Evolutionary conservation across 129 eudicot genomes (phyloP).

Genomic region (Solidago caesia): DNA sequence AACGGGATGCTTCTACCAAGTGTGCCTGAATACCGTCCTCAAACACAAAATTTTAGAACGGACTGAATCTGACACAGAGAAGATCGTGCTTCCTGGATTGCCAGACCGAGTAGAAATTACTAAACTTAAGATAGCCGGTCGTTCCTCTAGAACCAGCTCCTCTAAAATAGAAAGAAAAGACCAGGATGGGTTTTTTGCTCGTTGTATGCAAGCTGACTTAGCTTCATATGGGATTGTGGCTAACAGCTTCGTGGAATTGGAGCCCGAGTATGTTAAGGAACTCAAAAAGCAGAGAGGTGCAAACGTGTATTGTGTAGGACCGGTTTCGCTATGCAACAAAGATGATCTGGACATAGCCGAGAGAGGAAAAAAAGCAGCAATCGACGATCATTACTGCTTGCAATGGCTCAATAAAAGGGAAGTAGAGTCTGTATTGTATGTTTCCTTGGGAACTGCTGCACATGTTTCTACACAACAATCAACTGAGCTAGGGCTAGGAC

Average conservation of each 20-base stretch:
- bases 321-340: neutral
- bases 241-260: slow-evolving; percentile 55
- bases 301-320: neutral
- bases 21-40: slow-evolving; percentile 27
- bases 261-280: slow-evolving; percentile 38
- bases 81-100: slow-evolving; percentile 43
- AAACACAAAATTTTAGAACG: neutral
- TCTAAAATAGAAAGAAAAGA: no score
- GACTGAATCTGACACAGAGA: slow-evolving; percentile 21
- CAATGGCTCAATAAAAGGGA: neutral
- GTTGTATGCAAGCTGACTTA: slow-evolving; percentile 14
- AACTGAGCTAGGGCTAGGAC: slow-evolving; percentile 2
- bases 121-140: slow-evolving; percentile 6
- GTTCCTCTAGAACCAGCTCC: neutral
- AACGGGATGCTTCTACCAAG: slow-evolving; percentile 40
- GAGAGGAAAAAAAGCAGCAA: neutral
- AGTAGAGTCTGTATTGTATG: neutral
- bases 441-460: neutral
- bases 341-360: neutral
- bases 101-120: slow-evolving; percentile 46
- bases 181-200: neutral
- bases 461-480: neutral
- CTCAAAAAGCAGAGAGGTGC: neutral
- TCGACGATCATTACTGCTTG: neutral
- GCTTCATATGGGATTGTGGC: slow-evolving; percentile 36